Evolutionary conservation across 2,329 filamentous ascomycete genomes (phyloP), one percentile per base, ranked within the genome.

Genomic region (Alternaria atra): DNA sequence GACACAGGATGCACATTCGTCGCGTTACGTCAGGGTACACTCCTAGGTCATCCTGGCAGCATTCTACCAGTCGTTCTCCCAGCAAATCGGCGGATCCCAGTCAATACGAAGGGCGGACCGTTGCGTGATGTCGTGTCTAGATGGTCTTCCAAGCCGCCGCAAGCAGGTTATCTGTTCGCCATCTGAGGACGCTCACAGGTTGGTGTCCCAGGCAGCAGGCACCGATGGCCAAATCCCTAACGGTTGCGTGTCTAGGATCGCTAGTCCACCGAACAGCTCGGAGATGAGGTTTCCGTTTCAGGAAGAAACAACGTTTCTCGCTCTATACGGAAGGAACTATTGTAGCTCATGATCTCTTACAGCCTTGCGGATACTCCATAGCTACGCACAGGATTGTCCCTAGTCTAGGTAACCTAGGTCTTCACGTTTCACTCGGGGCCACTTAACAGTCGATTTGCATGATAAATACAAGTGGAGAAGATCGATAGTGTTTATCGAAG

Each of bases 391-490:
- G 29, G 17, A 34, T 48, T n/a, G 13, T 48, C 29, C 44, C 29
- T 13, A 34, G 44, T 12, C 29, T 15, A 23, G 29, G 44, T 23
- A 30, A 17, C n/a, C 17, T 32, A 9, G 8, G 15, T 39, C 8
- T 20, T 20, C n/a, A 23, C 39, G 39, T 40, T 12, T 23, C 39
- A 40, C 17, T 6, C n/a, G 35, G 3, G 35, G n/a, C 35, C 6
- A 37, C 35, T 37, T 7, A 15, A 39, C 37, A 20, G 37, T n/a
- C n/a, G 37, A 39, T 48, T 34, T 29, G 30, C 44, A 48, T 48
- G n/a, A 48, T 30, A 27, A 25, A 47, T 30, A 29, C 30, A 39
- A 25, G 56, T 55, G 56, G 56, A 59, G 51, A 59, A 25, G 51
- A 32, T 30, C 42, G 30, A 48, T 51, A 51, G 57, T 55, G 57